phyloP scores from a whole-genome alignment of 192 early-diverging fungal genomes.

The Rhizophagus sp. region DNA sequence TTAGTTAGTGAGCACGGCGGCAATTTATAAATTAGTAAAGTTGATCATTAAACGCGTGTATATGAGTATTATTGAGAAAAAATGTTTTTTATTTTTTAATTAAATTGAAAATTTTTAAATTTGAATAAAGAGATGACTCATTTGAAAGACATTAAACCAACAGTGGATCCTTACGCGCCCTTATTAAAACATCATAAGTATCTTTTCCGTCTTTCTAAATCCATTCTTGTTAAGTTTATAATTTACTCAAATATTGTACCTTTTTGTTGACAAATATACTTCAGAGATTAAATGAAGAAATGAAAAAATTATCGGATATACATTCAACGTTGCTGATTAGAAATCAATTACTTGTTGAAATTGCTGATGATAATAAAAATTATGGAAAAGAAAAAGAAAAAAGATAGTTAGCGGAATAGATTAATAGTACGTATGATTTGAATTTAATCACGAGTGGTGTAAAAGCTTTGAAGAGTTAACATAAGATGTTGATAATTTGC shows the following conservation, averaged over 20 bases:
- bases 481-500: too few relatives aligned
- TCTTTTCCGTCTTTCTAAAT: background rate
- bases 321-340: background rate
- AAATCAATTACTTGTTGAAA: constrained; percentile 8
- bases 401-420: background rate
- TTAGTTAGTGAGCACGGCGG: background rate
- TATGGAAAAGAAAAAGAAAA: background rate
- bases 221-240: background rate
- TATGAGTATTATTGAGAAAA: too few relatives aligned
- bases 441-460: too few relatives aligned
- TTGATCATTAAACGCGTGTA: too few relatives aligned
- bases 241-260: background rate
- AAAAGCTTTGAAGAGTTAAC: too few relatives aligned
- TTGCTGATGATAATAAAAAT: background rate
- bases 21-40: too few relatives aligned
- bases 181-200: background rate
- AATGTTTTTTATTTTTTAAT: background rate
- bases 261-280: background rate
- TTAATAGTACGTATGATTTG: background rate
- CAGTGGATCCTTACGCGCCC: background rate
- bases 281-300: constrained; percentile 15
- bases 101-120: background rate
- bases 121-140: background rate
- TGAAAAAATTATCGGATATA: constrained; percentile 1
- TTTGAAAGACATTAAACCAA: background rate